These are phyloP conservation scores for Lactuca saligna DNA, from an alignment of 129 eudicot species.

Conservation along the genomic window DNA sequence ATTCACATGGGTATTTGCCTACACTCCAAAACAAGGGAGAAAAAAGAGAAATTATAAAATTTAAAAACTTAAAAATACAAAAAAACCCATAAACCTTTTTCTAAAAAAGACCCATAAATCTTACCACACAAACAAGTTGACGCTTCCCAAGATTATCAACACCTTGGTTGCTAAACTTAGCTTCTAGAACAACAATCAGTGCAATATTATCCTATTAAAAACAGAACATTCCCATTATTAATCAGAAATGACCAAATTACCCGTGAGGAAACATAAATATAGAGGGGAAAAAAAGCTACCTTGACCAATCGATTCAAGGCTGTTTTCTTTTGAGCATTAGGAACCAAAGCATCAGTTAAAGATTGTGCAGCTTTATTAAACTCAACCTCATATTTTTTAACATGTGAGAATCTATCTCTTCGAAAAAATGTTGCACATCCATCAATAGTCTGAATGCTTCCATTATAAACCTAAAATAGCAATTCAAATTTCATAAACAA, in stretches of 20 bases:
- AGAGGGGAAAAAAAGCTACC: constrained; percentile 24
- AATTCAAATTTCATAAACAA: not conserved
- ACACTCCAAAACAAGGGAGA: constrained; percentile 4
- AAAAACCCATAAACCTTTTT: not conserved
- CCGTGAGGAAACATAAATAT: not conserved
- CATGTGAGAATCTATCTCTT: constrained; percentile 51
- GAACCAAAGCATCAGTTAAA: constrained; percentile 54
- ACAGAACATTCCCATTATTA: constrained; percentile 17
- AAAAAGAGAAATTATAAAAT: constrained; percentile 6
- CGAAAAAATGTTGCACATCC: constrained; percentile 70
- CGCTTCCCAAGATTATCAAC: constrained; percentile 84
- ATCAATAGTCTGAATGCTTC: constrained; percentile 43
- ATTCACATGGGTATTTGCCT: constrained; percentile 97
- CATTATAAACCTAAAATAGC: constrained; percentile 33
- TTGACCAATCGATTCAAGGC: constrained; percentile 47
- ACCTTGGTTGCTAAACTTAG: constrained; percentile 85
- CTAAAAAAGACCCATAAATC: constrained; percentile 5
- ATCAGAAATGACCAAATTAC: constrained; percentile 10
- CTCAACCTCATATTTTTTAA: constrained; percentile 65
- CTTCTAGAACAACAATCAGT: constrained; percentile 86
- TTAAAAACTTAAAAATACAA: not conserved
- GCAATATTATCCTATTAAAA: constrained; percentile 83
- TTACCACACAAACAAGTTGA: constrained; percentile 99
- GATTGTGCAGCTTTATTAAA: constrained; percentile 64
- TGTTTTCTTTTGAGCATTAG: constrained; percentile 49